These are phyloP conservation scores for Rhizoctonia solani DNA, from an alignment of 1,284 basidiomycete species.

Conservation along the genomic window DNA sequence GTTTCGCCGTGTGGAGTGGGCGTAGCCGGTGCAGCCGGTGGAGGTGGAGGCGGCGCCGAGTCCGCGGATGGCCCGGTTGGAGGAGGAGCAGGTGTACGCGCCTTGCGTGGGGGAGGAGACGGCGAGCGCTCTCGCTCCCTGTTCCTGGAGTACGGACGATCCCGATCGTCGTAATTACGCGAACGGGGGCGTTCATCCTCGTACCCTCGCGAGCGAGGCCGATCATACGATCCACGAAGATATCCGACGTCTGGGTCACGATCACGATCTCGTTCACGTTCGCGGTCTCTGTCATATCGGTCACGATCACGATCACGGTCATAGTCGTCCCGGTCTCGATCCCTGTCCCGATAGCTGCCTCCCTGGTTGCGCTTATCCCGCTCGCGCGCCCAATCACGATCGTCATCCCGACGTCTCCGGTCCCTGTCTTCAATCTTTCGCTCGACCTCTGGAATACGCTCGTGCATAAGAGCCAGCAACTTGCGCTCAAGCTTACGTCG, in stretches of 20 bases:
- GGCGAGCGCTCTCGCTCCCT: conserved; percentile 49
- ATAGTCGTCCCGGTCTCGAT: conserved; percentile 37
- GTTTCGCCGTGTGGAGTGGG: conserved; percentile 75
- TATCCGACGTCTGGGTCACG: conserved; percentile 46
- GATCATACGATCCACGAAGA: conserved; percentile 34
- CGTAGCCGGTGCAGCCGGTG: conserved; percentile 57
- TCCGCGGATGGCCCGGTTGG: conserved; percentile 38
- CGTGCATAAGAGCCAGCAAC: conserved; percentile 84
- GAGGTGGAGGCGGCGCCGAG: conserved; percentile 55
- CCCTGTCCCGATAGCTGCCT: no score
- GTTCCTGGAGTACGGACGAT: conserved; percentile 48
- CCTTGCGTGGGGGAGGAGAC: conserved; percentile 42
- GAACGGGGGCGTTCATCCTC: conserved; percentile 41
- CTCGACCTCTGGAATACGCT: conserved; percentile 90
- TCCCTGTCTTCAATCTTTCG: conserved; percentile 82
- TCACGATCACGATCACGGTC: conserved; percentile 37
- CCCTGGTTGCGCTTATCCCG: conserved; percentile 83
- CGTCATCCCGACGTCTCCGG: conserved; percentile 73
- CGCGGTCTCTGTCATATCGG: conserved; percentile 23
- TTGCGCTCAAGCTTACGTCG: conserved; percentile 88
- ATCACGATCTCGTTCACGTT: conserved; percentile 45
- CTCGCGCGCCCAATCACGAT: conserved; percentile 76
- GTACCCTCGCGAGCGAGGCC: conserved; percentile 14
- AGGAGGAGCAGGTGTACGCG: conserved; percentile 45
- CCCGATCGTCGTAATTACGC: conserved; percentile 53